Conservation (phyloP, 1,139 yeast genomes). For the Lodderomyces theae region DNA sequence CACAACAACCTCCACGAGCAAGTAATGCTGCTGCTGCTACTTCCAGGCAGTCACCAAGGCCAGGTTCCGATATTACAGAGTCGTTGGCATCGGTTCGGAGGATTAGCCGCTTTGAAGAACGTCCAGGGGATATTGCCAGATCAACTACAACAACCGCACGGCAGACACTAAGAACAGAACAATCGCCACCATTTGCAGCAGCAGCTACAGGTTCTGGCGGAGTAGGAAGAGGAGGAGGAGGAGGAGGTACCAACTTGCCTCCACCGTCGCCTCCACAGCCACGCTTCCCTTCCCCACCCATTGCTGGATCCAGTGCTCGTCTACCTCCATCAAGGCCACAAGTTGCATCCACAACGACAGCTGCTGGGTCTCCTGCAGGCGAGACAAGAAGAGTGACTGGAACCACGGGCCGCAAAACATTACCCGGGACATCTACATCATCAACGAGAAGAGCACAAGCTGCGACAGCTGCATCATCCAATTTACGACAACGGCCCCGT, state of each 20-base stretch:
- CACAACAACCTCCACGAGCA: not conserved
- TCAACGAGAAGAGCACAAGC: conserved; percentile 1
- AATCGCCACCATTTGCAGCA: not conserved
- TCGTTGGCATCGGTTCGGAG: conserved; percentile 1
- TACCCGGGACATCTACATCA: conserved; percentile 3
- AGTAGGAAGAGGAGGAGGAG: not conserved
- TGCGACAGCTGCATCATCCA: not conserved
- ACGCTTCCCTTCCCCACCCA: not conserved
- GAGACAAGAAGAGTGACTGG: not conserved
- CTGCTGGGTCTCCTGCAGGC: conserved; percentile 5
- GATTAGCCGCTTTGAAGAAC: not conserved
- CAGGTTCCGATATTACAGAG: conserved; percentile 3
- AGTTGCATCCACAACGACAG: not conserved
- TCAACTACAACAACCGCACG: conserved; percentile 1
- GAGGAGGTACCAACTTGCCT: conserved; percentile 3
- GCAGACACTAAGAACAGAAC: not conserved
- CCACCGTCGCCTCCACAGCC: not conserved
- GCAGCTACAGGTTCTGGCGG: not conserved
- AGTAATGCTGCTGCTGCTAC: not conserved
- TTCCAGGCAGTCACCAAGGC: conserved; percentile 4
- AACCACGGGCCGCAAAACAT: conserved; percentile 5
- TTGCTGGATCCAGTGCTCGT: conserved; percentile 3
- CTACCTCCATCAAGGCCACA: conserved; percentile 3
- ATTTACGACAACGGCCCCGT: conserved; percentile 2
- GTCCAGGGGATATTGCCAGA: conserved; percentile 4